phyloP scores from a whole-genome alignment of 805 yeast species.

The Candida maltosa region DNA sequence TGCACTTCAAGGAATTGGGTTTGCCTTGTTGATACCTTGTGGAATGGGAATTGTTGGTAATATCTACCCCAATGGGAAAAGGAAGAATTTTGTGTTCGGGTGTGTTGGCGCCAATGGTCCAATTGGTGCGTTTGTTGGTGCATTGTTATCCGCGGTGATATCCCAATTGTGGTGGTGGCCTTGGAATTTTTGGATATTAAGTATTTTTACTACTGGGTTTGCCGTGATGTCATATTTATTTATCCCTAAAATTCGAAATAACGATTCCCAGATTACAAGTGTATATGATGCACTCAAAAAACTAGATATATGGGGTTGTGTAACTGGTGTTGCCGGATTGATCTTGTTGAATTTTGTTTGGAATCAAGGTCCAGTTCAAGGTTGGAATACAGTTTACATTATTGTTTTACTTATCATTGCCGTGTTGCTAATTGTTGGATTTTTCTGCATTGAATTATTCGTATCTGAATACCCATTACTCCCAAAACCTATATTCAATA shows the following conservation, averaged over 20 bases:
- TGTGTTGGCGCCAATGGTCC: conserved; percentile 63
- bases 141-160: conserved; percentile 47
- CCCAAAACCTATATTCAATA: conserved; percentile 47
- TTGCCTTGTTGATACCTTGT: conserved; percentile 57
- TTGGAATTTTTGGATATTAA: conserved; percentile 53
- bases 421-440: conserved; percentile 33
- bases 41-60: conserved; percentile 54
- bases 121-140: conserved; percentile 56
- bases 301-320: conserved; percentile 29
- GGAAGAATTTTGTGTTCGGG: conserved; percentile 55
- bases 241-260: conserved; percentile 28
- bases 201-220: conserved; percentile 33
- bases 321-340: conserved; percentile 56
- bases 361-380: conserved; percentile 73
- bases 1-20: conserved; percentile 64
- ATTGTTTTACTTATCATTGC: conserved; percentile 56
- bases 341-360: conserved; percentile 64
- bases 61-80: conserved; percentile 39
- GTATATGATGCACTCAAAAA: conserved; percentile 8
- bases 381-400: conserved; percentile 62
- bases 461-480: conserved; percentile 49
- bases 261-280: conserved; percentile 9
- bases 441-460: conserved; percentile 47
- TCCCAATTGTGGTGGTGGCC: conserved; percentile 54
- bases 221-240: conserved; percentile 29